Conservation (phyloP, 2,329 filamentous ascomycete genomes). For the Cercospora sp. region DNA sequence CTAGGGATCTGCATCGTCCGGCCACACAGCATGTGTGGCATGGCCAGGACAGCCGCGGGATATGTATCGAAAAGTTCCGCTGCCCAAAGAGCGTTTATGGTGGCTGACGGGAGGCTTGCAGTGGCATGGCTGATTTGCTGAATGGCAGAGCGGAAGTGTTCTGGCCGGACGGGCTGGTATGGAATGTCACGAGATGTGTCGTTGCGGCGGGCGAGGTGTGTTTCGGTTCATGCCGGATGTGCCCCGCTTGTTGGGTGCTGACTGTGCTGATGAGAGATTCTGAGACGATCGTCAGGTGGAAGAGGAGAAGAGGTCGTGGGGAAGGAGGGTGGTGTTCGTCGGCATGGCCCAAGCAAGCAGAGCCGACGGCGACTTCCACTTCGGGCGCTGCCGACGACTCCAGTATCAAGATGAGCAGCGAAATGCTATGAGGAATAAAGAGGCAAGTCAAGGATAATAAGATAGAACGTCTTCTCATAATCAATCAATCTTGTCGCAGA, state of each 20-base stretch:
- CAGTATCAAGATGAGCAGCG: too few relatives aligned
- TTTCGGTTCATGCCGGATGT: background rate
- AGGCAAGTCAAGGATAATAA: background rate
- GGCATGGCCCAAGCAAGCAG: background rate
- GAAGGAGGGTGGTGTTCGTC: background rate
- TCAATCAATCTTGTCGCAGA: background rate
- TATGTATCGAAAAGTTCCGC: background rate
- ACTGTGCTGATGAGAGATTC: conserved; percentile 4
- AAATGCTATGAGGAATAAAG: background rate
- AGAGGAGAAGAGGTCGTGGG: background rate
- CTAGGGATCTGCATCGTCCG: conserved; percentile 2
- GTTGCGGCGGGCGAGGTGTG: background rate
- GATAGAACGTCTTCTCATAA: background rate
- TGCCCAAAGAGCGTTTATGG: background rate
- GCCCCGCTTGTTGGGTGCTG: background rate
- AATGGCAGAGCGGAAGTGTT: background rate
- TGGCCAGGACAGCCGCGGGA: background rate
- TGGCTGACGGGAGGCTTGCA: conserved; percentile 3
- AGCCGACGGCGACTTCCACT: too few relatives aligned
- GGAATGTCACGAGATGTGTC: background rate
- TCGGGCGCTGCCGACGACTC: too few relatives aligned
- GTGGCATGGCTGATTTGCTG: background rate
- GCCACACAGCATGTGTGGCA: background rate
- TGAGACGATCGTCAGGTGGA: background rate
- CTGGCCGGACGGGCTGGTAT: background rate